phyloP scores from a whole-genome alignment of 1,284 basidiomycete species.

The Leccinum subrobustum region DNA sequence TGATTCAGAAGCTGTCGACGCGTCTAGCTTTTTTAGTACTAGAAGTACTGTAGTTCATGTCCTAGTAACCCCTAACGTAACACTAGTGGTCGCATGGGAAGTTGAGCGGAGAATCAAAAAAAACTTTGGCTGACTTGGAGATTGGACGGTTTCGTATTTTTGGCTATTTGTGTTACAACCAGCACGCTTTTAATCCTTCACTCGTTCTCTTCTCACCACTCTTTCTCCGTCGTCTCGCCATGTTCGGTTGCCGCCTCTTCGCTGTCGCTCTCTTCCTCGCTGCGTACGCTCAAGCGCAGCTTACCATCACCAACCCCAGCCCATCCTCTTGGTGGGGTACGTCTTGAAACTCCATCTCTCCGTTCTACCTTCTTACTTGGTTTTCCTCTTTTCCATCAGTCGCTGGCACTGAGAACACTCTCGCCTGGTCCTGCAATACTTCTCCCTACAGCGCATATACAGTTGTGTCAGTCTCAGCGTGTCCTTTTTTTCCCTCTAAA shows the following conservation, averaged over 20 bases:
- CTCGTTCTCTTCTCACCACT: constrained; percentile 23
- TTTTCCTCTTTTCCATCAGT: constrained; percentile 23
- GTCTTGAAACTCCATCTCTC: constrained; percentile 18
- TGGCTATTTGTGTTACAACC: constrained; percentile 2
- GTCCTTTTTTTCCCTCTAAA: background rate
- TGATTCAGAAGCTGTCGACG: constrained; percentile 4
- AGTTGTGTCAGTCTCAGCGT: constrained; percentile 38
- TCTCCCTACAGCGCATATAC: constrained; percentile 39
- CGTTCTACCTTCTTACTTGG: background rate
- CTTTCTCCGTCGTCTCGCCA: constrained; percentile 21
- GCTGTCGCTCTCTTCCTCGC: constrained; percentile 36
- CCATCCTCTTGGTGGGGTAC: constrained; percentile 48
- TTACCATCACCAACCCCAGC: constrained; percentile 38
- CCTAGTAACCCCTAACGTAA: constrained; percentile 2
- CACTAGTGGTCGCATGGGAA: background rate
- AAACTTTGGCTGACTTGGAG: background rate
- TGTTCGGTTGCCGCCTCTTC: constrained; percentile 40
- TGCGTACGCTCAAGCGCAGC: constrained; percentile 35
- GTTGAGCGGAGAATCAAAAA: constrained; percentile 22
- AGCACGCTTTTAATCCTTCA: constrained; percentile 16
- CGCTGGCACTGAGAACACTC: constrained; percentile 36
- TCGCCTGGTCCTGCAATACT: constrained; percentile 42
- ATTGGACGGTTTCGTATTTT: background rate
- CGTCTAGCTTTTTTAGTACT: constrained; percentile 6
- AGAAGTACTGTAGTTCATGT: constrained; percentile 7